These are phyloP conservation scores for Drechmeria coniospora DNA, from an alignment of 2,329 filamentous ascomycete species.

Conservation along the genomic window DNA sequence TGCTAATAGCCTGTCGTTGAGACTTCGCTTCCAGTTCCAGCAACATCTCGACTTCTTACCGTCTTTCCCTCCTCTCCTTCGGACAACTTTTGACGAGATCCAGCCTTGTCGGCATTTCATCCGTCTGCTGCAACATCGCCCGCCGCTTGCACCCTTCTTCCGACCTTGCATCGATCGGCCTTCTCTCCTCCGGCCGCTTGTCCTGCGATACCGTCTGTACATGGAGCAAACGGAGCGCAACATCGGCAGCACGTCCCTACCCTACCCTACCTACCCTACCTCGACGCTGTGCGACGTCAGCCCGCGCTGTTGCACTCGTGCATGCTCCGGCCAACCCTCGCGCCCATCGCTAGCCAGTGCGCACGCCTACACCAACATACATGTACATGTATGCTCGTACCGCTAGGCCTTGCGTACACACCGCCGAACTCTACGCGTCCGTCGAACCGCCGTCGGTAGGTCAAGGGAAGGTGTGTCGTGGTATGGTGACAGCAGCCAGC, in stretches of 20 bases:
- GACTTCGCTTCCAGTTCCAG: conserved; percentile 1
- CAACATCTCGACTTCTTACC: conserved; percentile 1
- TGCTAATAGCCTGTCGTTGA: too few species aligned
- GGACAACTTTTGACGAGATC: background rate
- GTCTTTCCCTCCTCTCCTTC: conserved; percentile 1
- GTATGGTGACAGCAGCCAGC: conserved; percentile 1
- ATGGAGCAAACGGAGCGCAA: conserved; percentile 2
- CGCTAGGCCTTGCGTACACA: too few species aligned
- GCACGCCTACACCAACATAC: too few species aligned
- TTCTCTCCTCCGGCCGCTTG: conserved; percentile 2
- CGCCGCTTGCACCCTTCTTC: background rate
- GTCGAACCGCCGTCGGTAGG: background rate
- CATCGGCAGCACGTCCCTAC: conserved; percentile 3
- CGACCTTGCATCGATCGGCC: background rate
- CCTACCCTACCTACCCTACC: background rate
- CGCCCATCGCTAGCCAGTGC: too few species aligned
- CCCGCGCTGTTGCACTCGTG: conserved; percentile 1
- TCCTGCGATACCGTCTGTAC: conserved; percentile 1
- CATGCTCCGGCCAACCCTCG: background rate
- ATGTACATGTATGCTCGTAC: conserved; percentile 1
- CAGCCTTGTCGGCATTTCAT: too few species aligned
- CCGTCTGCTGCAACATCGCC: too few species aligned
- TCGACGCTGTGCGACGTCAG: conserved; percentile 2
- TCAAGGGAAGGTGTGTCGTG: too few species aligned
- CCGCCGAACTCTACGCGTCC: too few species aligned